A percentile compares a stretch with the other conserved stretches of the same genome.
Conservation (phyloP, 208 protist species). For the Tritrichomonas musculus region DNA sequence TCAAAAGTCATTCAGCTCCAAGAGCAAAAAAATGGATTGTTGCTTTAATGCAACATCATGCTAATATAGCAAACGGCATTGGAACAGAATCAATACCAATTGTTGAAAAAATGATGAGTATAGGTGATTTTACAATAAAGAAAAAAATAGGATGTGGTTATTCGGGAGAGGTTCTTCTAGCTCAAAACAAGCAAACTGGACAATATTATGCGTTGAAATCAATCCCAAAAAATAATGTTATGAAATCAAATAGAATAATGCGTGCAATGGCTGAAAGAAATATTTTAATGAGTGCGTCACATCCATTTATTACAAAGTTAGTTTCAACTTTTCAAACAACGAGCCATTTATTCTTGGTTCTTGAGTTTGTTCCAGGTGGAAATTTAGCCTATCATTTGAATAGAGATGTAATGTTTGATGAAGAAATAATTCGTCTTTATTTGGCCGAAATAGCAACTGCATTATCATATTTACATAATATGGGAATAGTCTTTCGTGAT, state of each 20-base stretch:
- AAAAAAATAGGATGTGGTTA: background rate
- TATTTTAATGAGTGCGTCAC: background rate
- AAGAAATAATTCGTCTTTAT: background rate
- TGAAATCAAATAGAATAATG: background rate
- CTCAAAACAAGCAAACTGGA: background rate
- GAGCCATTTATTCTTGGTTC: background rate
- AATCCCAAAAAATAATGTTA: background rate
- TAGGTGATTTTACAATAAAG: background rate
- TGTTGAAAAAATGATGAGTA: background rate
- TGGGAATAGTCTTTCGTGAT: background rate
- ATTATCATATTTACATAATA: background rate
- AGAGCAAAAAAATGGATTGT: conserved; percentile 26
- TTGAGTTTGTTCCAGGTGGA: background rate
- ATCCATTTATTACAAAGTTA: background rate
- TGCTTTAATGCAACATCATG: background rate
- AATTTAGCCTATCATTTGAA: background rate
- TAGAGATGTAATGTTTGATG: background rate
- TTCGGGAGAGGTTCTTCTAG: background rate
- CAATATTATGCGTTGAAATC: background rate
- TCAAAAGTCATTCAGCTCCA: too few species aligned
- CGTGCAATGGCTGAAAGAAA: background rate
- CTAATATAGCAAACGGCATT: too few species aligned
- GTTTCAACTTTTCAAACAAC: background rate
- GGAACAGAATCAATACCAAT: background rate
- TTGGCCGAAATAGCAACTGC: conserved; percentile 19